Percentiles rank a stretch among this genome's conserved stretches.
These are phyloP conservation scores for Fusarium nodosum DNA, from an alignment of 2,329 filamentous ascomycete genomes.

Conservation along the genomic window DNA sequence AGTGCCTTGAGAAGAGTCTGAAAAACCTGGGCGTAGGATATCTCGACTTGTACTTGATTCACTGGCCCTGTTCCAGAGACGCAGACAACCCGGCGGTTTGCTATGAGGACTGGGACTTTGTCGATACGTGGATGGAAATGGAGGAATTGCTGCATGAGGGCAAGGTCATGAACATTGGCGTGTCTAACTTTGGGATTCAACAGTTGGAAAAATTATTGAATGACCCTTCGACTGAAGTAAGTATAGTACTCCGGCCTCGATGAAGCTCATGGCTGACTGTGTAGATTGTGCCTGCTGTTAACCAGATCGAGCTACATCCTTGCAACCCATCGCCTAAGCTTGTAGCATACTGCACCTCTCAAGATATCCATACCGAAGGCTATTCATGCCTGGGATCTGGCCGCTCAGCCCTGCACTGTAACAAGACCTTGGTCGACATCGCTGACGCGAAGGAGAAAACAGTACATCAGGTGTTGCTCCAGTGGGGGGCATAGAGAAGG, in stretches of 20 bases:
- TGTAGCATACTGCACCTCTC: constrained; percentile 76
- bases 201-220: constrained; percentile 83
- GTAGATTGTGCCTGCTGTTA: constrained; percentile 74
- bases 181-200: constrained; percentile 87
- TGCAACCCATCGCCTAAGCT: constrained; percentile 86
- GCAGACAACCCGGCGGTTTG: constrained; percentile 75
- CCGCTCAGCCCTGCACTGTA: constrained; percentile 77
- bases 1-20: constrained; percentile 72
- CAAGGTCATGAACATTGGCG: constrained; percentile 86
- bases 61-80: constrained; percentile 77
- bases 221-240: constrained; percentile 72
- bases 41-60: constrained; percentile 78
- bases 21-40: constrained; percentile 73
- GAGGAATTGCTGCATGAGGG: constrained; percentile 75
- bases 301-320: constrained; percentile 86
- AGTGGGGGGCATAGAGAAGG: constrained; percentile 88
- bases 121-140: constrained; percentile 82
- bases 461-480: constrained; percentile 80
- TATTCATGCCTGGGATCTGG: constrained; percentile 82
- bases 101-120: constrained; percentile 82
- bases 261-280: constrained; percentile 1
- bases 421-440: constrained; percentile 72
- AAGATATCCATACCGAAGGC: constrained; percentile 80
- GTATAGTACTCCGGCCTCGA: neutral
- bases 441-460: constrained; percentile 77